Base-by-base conservation (phyloP, 1,139 yeast species). In the Barnettozyma hawaiiensis region DNA sequence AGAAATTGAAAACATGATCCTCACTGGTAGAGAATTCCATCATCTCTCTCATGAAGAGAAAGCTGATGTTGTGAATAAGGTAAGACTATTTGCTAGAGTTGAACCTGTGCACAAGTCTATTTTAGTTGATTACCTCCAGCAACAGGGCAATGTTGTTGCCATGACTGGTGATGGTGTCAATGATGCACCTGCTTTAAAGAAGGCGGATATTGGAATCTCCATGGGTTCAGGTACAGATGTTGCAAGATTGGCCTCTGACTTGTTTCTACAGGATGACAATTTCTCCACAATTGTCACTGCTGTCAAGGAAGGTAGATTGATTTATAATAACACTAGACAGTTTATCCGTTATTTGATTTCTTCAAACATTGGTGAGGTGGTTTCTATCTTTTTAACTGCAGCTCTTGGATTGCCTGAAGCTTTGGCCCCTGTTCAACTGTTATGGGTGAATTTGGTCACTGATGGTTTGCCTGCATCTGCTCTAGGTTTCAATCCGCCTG, bases 391-490 rank as follows among this genome's bases (percentile, higher is more conserved):
- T 53, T 69, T 84, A 54, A 72, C 84, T 69, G 70, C 82, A 53
- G 92, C 90, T 14, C 70, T 84, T 39, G 87, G 80, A 0, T 79
- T 84, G 55, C 73, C 78, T 50, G 92, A 82, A 58, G 61, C 92
- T 21, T 68, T 84, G 45, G 73, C 86, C 1, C 90, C 92, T 2
- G 87, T 84, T 45, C 89, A 84, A 64, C 83, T 82, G 14, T 68
- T 84, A 49, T 84, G 90, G 90, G 78, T 83, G 55, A 76, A 83
- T 55, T 84, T 84, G 60, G 79, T 82, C 35, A 83, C 92, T 8
- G 80, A 87, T 23, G 81, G 89, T 47, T 79, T 83, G 67, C 94
- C 92, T 35, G 92, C 92, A 27, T 82, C 84, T 82, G 92, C 90
- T 3, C 73, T 84, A 44, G 90, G 90, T 44, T 76, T 81, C 52